Conservation (phyloP, 2,329 filamentous ascomycete genomes). For the Neonectria sp. region DNA sequence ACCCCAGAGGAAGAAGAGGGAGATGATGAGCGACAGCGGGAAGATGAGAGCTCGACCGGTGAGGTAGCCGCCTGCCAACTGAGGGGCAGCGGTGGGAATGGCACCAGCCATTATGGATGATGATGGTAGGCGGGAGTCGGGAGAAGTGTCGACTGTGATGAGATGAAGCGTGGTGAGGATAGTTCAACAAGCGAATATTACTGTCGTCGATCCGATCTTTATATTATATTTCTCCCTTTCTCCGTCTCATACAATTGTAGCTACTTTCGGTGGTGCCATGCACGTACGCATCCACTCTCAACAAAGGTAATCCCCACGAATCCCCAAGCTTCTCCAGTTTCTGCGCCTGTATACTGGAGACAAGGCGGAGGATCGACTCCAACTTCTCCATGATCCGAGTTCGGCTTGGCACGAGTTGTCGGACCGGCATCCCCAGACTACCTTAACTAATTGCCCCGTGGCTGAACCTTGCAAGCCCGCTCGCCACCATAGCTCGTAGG, state of each 20-base stretch:
- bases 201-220: conserved; percentile 10
- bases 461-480: not conserved
- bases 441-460: not conserved
- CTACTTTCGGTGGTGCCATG: not conserved
- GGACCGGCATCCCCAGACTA: conserved; percentile 4
- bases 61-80: conserved; percentile 43
- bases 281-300: not conserved
- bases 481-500: not conserved
- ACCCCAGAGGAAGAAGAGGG: conserved; percentile 64
- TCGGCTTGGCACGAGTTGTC: not conserved
- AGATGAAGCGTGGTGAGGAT: conserved; percentile 6
- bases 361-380: not conserved
- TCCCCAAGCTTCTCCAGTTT: conserved; percentile 17
- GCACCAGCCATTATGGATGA: conserved; percentile 41
- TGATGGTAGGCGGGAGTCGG: conserved; percentile 5
- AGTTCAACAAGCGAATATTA: not conserved
- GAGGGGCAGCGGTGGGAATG: conserved; percentile 41
- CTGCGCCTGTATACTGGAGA: not conserved
- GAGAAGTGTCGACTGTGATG: conserved; percentile 8
- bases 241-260: not conserved
- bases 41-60: conserved; percentile 59
- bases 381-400: conserved; percentile 6
- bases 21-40: conserved; percentile 72
- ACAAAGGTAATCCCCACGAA: conserved; percentile 3
- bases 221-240: conserved; percentile 6